Evolutionary conservation across 202 grass and related monocot species (phyloP), one percentile per base, ranked within the genome.

Genomic region (Hordeum pubiflorum): DNA sequence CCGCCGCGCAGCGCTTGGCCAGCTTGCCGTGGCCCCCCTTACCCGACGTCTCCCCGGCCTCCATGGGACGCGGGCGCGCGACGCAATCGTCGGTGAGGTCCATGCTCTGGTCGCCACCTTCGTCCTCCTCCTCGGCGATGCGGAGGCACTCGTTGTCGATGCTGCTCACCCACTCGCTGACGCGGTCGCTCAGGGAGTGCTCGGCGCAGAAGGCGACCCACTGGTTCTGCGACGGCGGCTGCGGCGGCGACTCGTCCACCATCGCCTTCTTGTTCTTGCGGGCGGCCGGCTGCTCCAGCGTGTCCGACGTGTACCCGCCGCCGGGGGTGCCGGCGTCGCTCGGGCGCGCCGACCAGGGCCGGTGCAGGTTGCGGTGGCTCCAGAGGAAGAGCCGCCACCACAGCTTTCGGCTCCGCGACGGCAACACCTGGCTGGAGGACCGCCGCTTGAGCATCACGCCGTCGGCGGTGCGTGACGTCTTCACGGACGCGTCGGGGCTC

Each of bases 361-460:
- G 68, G 36, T 93, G 92, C 40, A 95, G 82, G 81, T 99, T 99
- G 21, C 92, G 93, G 80, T 99, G 96, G 84, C 96, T 99, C 92
- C 96, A 95, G 9, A 99, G 74, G 83, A 95, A 95, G 37, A 99
- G 88, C 78, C 84, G 85, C 96, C 92, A 99, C 92, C 92, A 99
- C 18, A 99, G 85, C 90, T 93, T 98, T 26, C 92, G 62, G 77
- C 92, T 98, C 48, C 92, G 85, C n/a, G 96, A 98, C 1, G 96
- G 96, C 31, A 99, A 87, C 43, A 99, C 96, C 79, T 95, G 96
- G 86, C 92, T 95, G 7, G 96, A 99, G 63, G 90, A 95, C 56
- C 90, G 91, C 85, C 89, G 87, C 86, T 93, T 93, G 10, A 91
- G 89, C 90, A 99, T 95, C 0, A 99, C 86, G 55, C 41, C 82